phyloP scores from a whole-genome alignment of 2,329 filamentous ascomycete species.

The Curvularia hawaiiensis region DNA sequence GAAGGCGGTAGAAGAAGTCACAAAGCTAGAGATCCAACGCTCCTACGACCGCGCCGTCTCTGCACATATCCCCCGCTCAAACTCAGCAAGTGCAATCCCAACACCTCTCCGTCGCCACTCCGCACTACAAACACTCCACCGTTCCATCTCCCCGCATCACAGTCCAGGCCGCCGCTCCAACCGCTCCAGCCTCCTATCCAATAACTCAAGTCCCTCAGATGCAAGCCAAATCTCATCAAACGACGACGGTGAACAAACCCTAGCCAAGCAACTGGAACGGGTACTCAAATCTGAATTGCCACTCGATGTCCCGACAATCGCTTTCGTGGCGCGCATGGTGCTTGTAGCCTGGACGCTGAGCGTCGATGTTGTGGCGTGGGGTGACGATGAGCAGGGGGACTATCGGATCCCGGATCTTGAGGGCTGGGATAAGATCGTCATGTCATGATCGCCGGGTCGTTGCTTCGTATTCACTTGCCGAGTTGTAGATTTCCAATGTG shows the following conservation, averaged over 20 bases:
- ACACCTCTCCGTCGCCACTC: background rate
- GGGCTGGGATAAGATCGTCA: constrained; percentile 12
- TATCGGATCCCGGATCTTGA: constrained; percentile 22
- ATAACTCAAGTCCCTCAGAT: background rate
- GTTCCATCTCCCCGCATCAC: constrained; percentile 1
- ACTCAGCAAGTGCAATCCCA: background rate
- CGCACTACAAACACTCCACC: background rate
- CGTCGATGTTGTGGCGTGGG: constrained; percentile 35
- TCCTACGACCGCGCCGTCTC: constrained; percentile 30
- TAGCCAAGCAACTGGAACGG: constrained; percentile 32
- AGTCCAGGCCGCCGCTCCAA: constrained; percentile 7
- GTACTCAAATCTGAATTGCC: constrained; percentile 37
- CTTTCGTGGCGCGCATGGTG: constrained; percentile 34
- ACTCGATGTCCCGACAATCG: constrained; percentile 30
- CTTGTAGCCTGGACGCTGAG: constrained; percentile 42
- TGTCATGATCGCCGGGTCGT: constrained; percentile 4
- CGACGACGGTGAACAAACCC: constrained; percentile 10
- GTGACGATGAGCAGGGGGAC: constrained; percentile 20
- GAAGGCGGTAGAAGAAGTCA: constrained; percentile 27
- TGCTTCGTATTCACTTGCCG: background rate
- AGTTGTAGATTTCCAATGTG: background rate
- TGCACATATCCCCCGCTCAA: background rate
- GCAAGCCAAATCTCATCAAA: constrained; percentile 1
- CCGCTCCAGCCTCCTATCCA: constrained; percentile 10
- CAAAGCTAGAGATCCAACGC: constrained; percentile 26